Evolutionary conservation across 2,329 filamentous ascomycete genomes (phyloP).

Genomic region (Ceratocystiopsis minuta): DNA sequence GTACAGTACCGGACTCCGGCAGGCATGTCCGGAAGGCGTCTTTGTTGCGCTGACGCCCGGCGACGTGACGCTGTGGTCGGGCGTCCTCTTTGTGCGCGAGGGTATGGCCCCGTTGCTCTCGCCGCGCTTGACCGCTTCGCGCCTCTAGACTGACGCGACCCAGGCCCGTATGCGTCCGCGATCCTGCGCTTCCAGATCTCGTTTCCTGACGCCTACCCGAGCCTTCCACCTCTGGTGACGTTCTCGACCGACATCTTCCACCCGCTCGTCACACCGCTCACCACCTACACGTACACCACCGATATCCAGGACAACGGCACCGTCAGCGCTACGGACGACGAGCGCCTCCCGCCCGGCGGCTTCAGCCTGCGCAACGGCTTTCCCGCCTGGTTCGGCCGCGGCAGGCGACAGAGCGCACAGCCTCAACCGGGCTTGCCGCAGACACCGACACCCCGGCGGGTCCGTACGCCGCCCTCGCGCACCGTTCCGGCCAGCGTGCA

Average conservation of each 20-base stretch:
- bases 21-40: conserved; percentile 68
- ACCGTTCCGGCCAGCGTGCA: background rate
- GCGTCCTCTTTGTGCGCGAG: conserved; percentile 79
- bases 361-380: conserved; percentile 87
- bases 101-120: conserved; percentile 31
- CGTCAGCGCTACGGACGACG: conserved; percentile 67
- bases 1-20: conserved; percentile 57
- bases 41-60: conserved; percentile 73
- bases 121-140: background rate
- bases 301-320: conserved; percentile 58
- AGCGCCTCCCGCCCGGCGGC: conserved; percentile 68
- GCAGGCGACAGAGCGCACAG: conserved; percentile 25
- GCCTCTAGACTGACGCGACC: background rate
- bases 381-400: conserved; percentile 67
- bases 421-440: conserved; percentile 1
- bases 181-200: conserved; percentile 80
- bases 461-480: background rate
- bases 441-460: conserved; percentile 3
- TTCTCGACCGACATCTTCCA: conserved; percentile 93
- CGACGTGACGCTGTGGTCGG: conserved; percentile 68
- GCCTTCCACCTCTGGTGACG: conserved; percentile 63
- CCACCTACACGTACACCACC: conserved; percentile 86
- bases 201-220: conserved; percentile 67
- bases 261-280: conserved; percentile 76
- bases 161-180: conserved; percentile 77